Evolutionary conservation across 345 rosid species (phyloP), one percentile per base, ranked within the genome.

Genomic region (Mangifera indica): DNA sequence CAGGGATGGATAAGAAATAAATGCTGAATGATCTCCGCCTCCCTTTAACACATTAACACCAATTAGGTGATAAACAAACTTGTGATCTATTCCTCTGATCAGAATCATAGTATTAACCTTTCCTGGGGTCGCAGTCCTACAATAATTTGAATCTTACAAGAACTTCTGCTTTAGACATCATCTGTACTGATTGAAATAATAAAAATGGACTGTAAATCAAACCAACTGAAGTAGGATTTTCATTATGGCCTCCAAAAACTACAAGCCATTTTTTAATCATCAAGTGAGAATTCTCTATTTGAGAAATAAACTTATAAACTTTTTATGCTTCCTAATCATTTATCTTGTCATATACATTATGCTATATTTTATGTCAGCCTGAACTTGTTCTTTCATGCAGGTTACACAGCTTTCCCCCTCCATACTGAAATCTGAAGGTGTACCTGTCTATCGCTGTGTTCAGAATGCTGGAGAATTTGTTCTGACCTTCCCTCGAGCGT

Each of bases 401-500:
- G 99, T 96, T 72, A 96, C 99, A 15, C 99, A 93, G 80, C 95
- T 93, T 72, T 96, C 99, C 70, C 98, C 99, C 7, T 86, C 93
- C 74, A 85, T 93, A 81, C 85, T 96, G 63, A 93, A 89, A 79
- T 77, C 92, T n/a, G 91, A 89, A 83, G 98, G 95, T 58, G 89
- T 93, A 57, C 98, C 99, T 63, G 93, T 88, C 52, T 91, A 88
- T 81, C 92, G 99, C 22, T 91, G 98, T 71, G 82, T 86, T 76
- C 98, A 96, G 85, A 88, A 86, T 75, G 74, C 95, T 72, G 99
- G 99, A 84, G 97, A 96, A 82, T 93, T 96, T 76, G 88, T 96
- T 67, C 79, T 96, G 78, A 96, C 99, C 70, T 93, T 96, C 77
- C 99, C 99, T n/a, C 89, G 98, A 77, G 99, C 99, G 66, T 96